Evolutionary conservation across 2,329 filamentous ascomycete species (phyloP), one percentile per base, ranked within the genome.

Genomic region (Exophiala sideris): DNA sequence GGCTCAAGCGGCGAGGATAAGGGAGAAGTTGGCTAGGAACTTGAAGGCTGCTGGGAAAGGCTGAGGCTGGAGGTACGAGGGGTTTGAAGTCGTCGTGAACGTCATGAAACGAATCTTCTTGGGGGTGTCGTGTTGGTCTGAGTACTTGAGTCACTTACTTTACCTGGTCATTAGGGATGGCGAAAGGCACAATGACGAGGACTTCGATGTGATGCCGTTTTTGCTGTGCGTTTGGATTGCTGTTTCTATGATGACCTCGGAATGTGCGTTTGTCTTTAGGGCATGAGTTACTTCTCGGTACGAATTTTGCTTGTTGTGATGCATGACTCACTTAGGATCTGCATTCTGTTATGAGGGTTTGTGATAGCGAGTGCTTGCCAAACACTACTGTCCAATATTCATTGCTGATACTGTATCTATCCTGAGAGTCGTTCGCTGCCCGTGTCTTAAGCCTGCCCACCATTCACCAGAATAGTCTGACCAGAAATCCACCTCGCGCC

Each of bases 401-500:
- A 12, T 20, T 20, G n/a, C n/a, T n/a, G n/a, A n/a, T n/a, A n/a
- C 40, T 18, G 14, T 3, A 21, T 9, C 20, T 21, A 2, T 42
- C 4, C 18, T 2, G 14, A 1, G 40, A 12, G 36, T 46, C 6
- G 3, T 18, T n/a, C 18, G 1, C 16, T 3, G 11, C 18, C 6
- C 18, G 8, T 21, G 33, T 33, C 8, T 49, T 39, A 59, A 39
- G 48, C 57, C 38, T 50, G 38, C 65, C 65, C 69, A 66, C 78
- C 77, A 67, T 79, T 79, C 2, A 73, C 72, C 47, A 69, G 65
- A 16, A 80, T 32, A 6, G 73, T 65, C 67, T 81, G 78, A 3
- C 78, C 78, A 14, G 70, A 72, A 10, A 80, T 65, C 73, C 77
- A 79, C 11, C 65, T 62, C 20, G 70, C 68, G 0, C 70, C 67